Evolutionary conservation across 2,329 filamentous ascomycete species (phyloP), one percentile per base, ranked within the genome.

Genomic region (Sarocladiaceae sp.): DNA sequence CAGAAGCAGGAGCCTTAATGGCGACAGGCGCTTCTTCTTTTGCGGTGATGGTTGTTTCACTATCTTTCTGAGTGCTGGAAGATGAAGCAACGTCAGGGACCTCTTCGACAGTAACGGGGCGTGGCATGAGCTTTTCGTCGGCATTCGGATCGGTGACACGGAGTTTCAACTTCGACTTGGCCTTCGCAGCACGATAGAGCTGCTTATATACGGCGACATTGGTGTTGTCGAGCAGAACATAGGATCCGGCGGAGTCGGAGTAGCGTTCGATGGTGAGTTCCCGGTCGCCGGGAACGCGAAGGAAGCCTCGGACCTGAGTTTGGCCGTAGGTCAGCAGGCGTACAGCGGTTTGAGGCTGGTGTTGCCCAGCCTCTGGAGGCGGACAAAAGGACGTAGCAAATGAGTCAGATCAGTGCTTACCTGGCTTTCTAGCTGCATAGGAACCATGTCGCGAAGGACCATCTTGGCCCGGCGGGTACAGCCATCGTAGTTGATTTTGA

Each of bases 141-240:
- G 24, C 23, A 18, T 29, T 45, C 21, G 43, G 43, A 23, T 35
- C 39, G 33, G 33, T 55, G 64, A 86, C 83, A 53, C 82, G 87
- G 48, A 98, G 78, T 66, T 93, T 90, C 55, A 98, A 82, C 82
- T 97, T 98, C 53, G 90, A 82, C 76, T 98, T 98, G 29, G 93
- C 93, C 73, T 96, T 98, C 51, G 93, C 93, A 53, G 93, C 93
- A 57, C 93, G 85, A 63, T 93, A 91, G 33, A 98, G 83, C 62
- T 96, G 93, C 73, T 96, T 97, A 75, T 95, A 98, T 58, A 95
- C 87, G 35, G 86, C 74, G 7, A 78, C 68, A 59, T 95, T 94
- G 60, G 74, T 73, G 50, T 80, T 72, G 62, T 95, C 85, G 48
- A 98, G 82, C 34, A 78, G 73, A 52, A 97, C 78, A 65, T 85